Evolutionary conservation across 2,329 filamentous ascomycete species (phyloP).

Genomic region (Penicillium sp.): DNA sequence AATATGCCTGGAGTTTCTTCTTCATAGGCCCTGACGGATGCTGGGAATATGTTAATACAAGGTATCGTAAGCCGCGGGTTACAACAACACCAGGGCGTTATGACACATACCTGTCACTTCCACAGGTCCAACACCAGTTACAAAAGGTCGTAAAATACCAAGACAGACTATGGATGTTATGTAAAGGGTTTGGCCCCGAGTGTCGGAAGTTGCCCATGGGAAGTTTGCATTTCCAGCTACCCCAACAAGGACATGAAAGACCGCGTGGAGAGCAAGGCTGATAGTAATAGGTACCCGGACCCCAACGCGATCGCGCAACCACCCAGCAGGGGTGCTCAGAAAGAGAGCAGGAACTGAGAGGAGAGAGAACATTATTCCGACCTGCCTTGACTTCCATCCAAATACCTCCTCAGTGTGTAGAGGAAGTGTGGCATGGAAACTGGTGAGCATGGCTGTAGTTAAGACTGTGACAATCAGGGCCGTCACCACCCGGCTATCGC

Average conservation of each 20-base stretch:
- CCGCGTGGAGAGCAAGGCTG: conserved; percentile 1
- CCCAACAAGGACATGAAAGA: not conserved
- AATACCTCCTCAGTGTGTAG: conserved; percentile 23
- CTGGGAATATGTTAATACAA: not conserved
- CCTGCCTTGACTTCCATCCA: conserved; percentile 15
- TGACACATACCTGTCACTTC: not conserved
- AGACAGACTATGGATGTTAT: not conserved
- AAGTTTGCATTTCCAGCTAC: not conserved
- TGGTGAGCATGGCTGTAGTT: conserved; percentile 14
- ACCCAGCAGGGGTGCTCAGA: conserved; percentile 6
- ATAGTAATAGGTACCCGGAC: not conserved
- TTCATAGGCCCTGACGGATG: not conserved
- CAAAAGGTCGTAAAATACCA: conserved; percentile 6
- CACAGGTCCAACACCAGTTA: not conserved
- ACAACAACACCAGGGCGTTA: not conserved
- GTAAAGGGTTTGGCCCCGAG: not conserved
- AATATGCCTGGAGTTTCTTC: not conserved
- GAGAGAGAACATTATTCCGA: conserved; percentile 5
- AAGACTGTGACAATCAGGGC: conserved; percentile 8
- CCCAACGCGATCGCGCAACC: conserved; percentile 7
- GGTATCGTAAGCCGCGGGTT: too few species aligned
- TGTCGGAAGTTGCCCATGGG: not conserved
- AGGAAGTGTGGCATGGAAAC: conserved; percentile 27
- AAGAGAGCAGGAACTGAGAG: conserved; percentile 4
- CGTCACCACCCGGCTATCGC: conserved; percentile 13